phyloP scores from a whole-genome alignment of 768 basidiomycete species.

The Suillus fuscotomentosus region DNA sequence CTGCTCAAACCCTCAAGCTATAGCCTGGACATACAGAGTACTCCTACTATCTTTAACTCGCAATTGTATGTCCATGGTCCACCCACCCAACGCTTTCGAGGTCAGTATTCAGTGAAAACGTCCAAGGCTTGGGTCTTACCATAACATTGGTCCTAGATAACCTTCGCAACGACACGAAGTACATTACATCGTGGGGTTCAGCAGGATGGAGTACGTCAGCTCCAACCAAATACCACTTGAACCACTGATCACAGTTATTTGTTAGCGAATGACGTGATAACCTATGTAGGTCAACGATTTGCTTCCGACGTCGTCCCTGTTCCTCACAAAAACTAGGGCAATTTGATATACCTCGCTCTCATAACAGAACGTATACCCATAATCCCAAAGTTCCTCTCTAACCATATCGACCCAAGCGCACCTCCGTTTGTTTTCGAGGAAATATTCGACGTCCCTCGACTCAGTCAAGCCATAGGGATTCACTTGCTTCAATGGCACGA shows the following conservation, averaged over 20 bases:
- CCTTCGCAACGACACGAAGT: constrained; percentile 56
- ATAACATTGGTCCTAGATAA: constrained; percentile 44
- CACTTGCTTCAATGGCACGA: constrained; percentile 64
- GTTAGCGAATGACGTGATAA: no score
- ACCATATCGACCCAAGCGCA: no score
- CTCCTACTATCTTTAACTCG: background rate
- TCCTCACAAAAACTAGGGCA: no score
- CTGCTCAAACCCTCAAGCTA: background rate
- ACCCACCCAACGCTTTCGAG: constrained; percentile 58
- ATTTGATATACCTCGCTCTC: no score
- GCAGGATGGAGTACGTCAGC: constrained; percentile 67
- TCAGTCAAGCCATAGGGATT: constrained; percentile 40
- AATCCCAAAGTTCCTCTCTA: no score
- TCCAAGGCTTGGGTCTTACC: background rate
- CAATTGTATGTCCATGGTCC: constrained; percentile 36
- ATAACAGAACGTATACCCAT: no score
- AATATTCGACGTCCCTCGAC: constrained; percentile 44
- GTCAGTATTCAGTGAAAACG: constrained; percentile 25
- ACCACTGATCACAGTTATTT: no score
- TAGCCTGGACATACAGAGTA: background rate
- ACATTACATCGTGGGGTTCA: constrained; percentile 70
- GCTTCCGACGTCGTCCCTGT: no score
- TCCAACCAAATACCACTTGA: no score
- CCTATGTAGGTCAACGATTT: no score
- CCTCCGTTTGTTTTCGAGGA: no score